Percentiles rank a stretch among this genome's conserved stretches.
phyloP scores from a whole-genome alignment of 768 basidiomycete genomes.

The Calocybe indica region DNA sequence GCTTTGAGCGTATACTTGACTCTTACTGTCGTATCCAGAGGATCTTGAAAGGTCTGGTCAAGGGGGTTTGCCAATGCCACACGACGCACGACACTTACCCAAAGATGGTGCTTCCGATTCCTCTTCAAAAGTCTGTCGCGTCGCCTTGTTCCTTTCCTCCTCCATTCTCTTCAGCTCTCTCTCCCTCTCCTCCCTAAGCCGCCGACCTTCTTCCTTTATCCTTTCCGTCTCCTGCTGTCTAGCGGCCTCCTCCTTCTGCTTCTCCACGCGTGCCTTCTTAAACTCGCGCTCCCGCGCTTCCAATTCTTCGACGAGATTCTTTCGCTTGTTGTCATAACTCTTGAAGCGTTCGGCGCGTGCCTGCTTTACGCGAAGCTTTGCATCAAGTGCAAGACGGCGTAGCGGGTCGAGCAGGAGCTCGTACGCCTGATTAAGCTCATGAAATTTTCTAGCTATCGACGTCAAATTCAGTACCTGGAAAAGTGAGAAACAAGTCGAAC shows the following conservation, averaged over 20 bases:
- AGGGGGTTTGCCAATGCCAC: not conserved
- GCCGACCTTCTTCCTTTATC: constrained; percentile 71
- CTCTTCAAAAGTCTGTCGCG: constrained; percentile 26
- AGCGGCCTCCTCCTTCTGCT: constrained; percentile 48
- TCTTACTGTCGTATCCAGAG: constrained; percentile 70
- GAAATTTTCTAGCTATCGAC: constrained; percentile 66
- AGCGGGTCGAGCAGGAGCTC: constrained; percentile 78
- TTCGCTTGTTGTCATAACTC: constrained; percentile 66
- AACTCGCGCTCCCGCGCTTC: constrained; percentile 73
- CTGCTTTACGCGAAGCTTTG: constrained; percentile 64
- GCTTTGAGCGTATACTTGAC: constrained; percentile 60
- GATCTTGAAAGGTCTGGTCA: constrained; percentile 27
- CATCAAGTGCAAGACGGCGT: constrained; percentile 72
- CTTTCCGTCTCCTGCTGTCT: constrained; percentile 59
- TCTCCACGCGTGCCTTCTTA: constrained; percentile 66
- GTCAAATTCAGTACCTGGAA: not conserved
- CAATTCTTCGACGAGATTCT: constrained; percentile 68
- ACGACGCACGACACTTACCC: constrained; percentile 28
- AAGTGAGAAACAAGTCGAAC: constrained; percentile 4
- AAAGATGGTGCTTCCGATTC: constrained; percentile 51
- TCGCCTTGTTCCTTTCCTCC: constrained; percentile 28
- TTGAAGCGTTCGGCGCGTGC: constrained; percentile 70
- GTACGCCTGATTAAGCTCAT: constrained; percentile 78
- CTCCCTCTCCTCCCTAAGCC: constrained; percentile 62
- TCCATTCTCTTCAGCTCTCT: constrained; percentile 42